phyloP scores from a whole-genome alignment of 2,329 filamentous ascomycete genomes.

The Parafenestella ontariensis region DNA sequence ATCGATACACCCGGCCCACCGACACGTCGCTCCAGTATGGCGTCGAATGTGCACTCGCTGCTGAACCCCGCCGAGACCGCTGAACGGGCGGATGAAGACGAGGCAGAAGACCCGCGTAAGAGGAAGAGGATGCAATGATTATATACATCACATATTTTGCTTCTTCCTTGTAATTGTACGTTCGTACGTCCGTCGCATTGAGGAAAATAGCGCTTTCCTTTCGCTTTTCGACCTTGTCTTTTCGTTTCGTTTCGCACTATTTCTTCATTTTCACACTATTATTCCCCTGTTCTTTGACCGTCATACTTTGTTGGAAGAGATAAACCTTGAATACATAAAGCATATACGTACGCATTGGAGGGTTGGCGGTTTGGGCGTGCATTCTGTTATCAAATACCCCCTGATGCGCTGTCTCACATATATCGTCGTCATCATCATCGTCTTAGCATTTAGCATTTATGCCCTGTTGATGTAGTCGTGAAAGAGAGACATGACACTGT shows the following conservation, averaged over 20 bases:
- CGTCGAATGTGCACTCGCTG: slow-evolving; percentile 71
- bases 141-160: not conserved
- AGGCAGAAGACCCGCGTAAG: slow-evolving; percentile 67
- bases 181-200: not conserved
- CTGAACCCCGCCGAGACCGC: slow-evolving; percentile 73
- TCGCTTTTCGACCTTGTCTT: not conserved
- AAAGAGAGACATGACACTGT: not conserved
- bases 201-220: not conserved
- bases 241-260: too few species aligned
- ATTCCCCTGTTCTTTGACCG: not conserved
- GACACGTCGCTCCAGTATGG: slow-evolving; percentile 74
- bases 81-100: slow-evolving; percentile 70
- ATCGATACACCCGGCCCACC: slow-evolving; percentile 64
- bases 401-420: too few species aligned
- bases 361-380: too few species aligned
- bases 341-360: too few species aligned
- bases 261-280: too few species aligned
- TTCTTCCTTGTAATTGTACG: slow-evolving; percentile 21
- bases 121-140: slow-evolving; percentile 57
- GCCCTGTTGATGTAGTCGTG: not conserved
- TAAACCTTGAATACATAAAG: not conserved
- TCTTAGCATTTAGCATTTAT: too few species aligned
- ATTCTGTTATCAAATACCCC: not conserved
- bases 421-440: not conserved
- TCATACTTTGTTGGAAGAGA: not conserved